Percentiles rank a stretch among this genome's conserved stretches.
These are phyloP conservation scores for Colletotrichum lupini DNA, from an alignment of 2,329 filamentous ascomycete genomes.

Conservation along the genomic window DNA sequence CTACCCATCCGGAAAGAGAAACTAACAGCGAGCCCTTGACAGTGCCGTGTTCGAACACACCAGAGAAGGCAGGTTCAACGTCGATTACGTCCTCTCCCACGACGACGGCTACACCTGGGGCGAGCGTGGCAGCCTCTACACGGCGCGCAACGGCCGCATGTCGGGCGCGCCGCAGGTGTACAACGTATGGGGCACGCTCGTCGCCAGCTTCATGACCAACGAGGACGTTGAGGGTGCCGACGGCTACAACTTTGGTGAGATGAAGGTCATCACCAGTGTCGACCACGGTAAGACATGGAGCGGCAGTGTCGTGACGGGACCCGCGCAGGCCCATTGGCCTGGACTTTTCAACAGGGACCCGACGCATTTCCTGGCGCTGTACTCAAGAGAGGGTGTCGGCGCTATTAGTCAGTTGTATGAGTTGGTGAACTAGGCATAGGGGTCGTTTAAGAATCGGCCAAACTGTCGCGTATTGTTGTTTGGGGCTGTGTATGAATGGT, in stretches of 20 bases:
- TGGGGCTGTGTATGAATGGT: neutral
- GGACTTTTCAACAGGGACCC: slow-evolving; percentile 40
- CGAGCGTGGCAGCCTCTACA: slow-evolving; percentile 49
- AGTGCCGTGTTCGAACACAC: too few relatives aligned
- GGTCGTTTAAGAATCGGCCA: too few relatives aligned
- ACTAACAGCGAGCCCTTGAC: too few relatives aligned
- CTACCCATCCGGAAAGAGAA: too few relatives aligned
- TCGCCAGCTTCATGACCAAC: slow-evolving; percentile 57
- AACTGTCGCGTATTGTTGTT: neutral
- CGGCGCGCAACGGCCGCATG: slow-evolving; percentile 43
- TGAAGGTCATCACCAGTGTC: slow-evolving; percentile 45
- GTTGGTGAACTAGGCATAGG: neutral
- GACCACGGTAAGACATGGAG: slow-evolving; percentile 43
- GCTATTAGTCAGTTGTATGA: slow-evolving; percentile 39
- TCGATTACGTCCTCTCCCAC: slow-evolving; percentile 49
- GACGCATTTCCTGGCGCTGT: slow-evolving; percentile 42
- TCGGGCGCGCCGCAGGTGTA: slow-evolving; percentile 49
- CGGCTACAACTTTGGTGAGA: slow-evolving; percentile 27
- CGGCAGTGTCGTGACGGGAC: slow-evolving; percentile 39
- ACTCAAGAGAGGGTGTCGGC: slow-evolving; percentile 41
- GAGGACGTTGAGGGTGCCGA: slow-evolving; percentile 49
- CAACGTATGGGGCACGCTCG: slow-evolving; percentile 52
- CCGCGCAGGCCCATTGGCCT: slow-evolving; percentile 44
- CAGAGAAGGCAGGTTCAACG: slow-evolving; percentile 25
- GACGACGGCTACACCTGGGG: slow-evolving; percentile 56